Percentiles rank a stretch among this genome's conserved stretches.
These are phyloP conservation scores for Solanum dulcamara DNA, from an alignment of 257 asterid genomes.

Conservation along the genomic window DNA sequence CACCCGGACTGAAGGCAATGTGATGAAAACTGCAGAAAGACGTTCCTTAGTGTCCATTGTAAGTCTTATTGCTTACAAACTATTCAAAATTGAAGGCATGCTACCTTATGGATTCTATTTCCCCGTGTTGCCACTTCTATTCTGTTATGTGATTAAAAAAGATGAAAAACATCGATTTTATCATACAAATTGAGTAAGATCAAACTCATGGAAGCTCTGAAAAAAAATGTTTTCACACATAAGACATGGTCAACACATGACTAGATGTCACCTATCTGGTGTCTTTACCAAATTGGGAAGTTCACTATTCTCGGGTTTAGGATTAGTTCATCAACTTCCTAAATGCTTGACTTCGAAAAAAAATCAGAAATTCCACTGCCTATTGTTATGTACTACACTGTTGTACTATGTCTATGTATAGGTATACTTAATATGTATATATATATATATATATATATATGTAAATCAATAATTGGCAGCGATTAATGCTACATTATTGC, in stretches of 20 bases:
- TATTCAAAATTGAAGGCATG: background rate
- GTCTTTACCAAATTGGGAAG: background rate
- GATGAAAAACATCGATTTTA: background rate
- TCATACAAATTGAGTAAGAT: background rate
- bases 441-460: background rate
- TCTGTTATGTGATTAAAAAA: background rate
- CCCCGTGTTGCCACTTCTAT: background rate
- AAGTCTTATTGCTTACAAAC: slow-evolving; percentile 21
- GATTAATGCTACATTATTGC: slow-evolving; percentile 18
- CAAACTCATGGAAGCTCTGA: background rate
- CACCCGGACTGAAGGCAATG: slow-evolving; percentile 22
- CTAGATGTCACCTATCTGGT: background rate
- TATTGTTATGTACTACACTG: background rate
- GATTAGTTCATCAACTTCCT: background rate
- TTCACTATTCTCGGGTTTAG: background rate
- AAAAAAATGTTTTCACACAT: background rate
- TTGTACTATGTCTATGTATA: background rate
- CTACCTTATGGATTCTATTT: background rate
- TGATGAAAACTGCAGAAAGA: slow-evolving; percentile 55
- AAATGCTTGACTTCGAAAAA: background rate
- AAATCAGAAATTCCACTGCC: background rate
- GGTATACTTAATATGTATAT: background rate
- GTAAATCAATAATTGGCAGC: background rate
- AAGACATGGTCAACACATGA: background rate
- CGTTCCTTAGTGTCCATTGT: slow-evolving; percentile 86